These are phyloP conservation scores for Leccinum fallax DNA, from an alignment of 1,284 basidiomycete genomes.

Conservation along the genomic window DNA sequence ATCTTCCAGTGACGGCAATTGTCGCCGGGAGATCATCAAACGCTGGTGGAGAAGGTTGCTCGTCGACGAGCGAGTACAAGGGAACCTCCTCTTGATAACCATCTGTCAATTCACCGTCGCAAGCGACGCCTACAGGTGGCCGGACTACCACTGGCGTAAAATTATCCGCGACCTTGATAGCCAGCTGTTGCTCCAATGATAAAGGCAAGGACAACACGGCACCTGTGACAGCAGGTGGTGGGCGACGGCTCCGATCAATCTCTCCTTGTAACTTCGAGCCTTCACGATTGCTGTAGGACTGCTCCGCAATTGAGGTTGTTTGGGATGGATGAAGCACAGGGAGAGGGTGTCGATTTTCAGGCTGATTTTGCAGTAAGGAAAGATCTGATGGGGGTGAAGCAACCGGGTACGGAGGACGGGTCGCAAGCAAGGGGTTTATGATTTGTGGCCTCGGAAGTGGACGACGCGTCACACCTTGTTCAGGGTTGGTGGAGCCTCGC, in stretches of 20 bases:
- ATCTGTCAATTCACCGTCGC: not conserved
- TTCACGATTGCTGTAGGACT: not conserved
- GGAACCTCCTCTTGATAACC: slow-evolving; percentile 24
- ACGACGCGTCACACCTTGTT: slow-evolving; percentile 1
- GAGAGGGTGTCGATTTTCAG: not conserved
- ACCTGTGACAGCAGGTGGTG: not conserved
- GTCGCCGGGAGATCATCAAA: slow-evolving; percentile 24
- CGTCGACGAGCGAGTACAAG: slow-evolving; percentile 26
- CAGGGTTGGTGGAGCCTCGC: not conserved
- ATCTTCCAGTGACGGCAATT: not conserved
- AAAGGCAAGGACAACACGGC: not conserved
- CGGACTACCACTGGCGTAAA: not conserved
- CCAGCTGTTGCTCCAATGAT: slow-evolving; percentile 2
- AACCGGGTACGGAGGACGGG: not conserved
- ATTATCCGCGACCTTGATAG: not conserved
- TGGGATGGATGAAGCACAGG: not conserved
- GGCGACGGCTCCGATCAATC: not conserved
- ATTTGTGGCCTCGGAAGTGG: not conserved
- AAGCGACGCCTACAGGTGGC: not conserved
- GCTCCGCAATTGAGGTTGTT: not conserved
- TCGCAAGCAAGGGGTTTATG: not conserved
- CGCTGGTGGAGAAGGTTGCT: slow-evolving; percentile 29
- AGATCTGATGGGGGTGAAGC: not conserved
- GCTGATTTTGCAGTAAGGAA: not conserved
- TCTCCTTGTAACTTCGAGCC: slow-evolving; percentile 1